Base-by-base conservation (phyloP, 768 basidiomycete species). In the Leccinum longicurvipes region DNA sequence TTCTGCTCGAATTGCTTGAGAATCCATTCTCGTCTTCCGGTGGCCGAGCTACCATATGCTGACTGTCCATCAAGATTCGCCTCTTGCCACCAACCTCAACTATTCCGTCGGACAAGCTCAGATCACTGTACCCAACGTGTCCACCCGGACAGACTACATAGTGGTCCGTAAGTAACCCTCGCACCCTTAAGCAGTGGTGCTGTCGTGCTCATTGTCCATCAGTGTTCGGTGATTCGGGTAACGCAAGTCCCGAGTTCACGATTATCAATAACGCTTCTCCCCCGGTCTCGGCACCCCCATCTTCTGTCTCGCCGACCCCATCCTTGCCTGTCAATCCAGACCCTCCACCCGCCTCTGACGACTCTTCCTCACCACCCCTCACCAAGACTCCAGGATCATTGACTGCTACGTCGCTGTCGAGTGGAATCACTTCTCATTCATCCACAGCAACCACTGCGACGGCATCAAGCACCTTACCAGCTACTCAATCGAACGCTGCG, bases 231-330 rank as follows among this genome's bases (percentile, higher is more conserved):
- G 76, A 76, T 55, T 77, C 76, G 42, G 74, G 74, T 39, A 76
- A 76, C 36, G 68, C 74, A 8, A 75, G 74, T 48, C 75, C 73
- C 15, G 23, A 68, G 47, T 77, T 76, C 36, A 74, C 74, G 54
- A 76, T 76, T 41, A 70, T 81, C 60, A 80, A 96, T 34, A 91
- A 91, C 61, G 67, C 72, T 25, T 74, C 79, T 54, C 79, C 77
- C 42, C 72, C 68, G 8, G 47, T 63, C 19, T 39, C 64, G 25
- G 29, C 21, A 47, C 12, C 60, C 9, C 42, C 67, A 6, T 31
- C 53, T 21, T 41, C 63, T 46, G 6, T 9, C 6, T 27, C 57
- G 9, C 29, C 65, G 11, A 36, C 25, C 44, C 9, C 44, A 45
- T 45, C 44, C 23, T 45, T 15, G 6, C 24, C 55, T 23, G 24